Base-by-base conservation (phyloP, 208 protist species). In the Angomonas ambiguus region DNA sequence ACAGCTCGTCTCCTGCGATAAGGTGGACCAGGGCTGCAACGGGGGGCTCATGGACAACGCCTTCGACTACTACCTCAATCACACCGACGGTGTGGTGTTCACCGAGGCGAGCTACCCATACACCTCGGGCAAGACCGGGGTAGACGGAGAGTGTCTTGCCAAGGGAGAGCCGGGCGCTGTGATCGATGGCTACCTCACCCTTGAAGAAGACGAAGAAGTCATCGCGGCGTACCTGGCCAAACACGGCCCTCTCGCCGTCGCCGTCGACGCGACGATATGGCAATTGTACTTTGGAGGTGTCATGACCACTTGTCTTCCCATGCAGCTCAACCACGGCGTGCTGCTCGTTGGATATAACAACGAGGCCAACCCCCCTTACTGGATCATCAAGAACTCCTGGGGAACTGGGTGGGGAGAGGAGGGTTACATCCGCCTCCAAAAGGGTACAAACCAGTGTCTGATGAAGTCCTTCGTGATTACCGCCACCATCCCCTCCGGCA, bases 1-100 rank as follows among this genome's bases (percentile, higher is more conserved):
- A 81, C 69, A 94, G 68, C 81, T 99, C 61, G 93, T 98, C 38
- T 89, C 96, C 25, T 99, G 97, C 73, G 94, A 93, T 61, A 75
- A 58, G 8, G 79, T 79, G 41, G 80, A 97, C 71, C n/a, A 78
- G 41, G 94, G 79, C 69, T 98, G 94, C 83, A 76, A 88, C 61
- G 96, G 96, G 35, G 96, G 97, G 33, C 61, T 96, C 31, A 97
- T 97, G 79, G 75, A 88, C 51, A 71, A 86, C 59, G 94, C 93
- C 1, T 91, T 80, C 68, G 66, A 89, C 32, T 97, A 79, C 68
- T 74, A 97, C 51, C 80, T 96, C 42, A 51, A 77, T 18, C 78
- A 91, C 62, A 70, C 74, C 64, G 70, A 55, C 62, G 88, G 91
- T 22, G 61, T 65, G 30, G 76, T 97, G 48, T 79, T 57, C 67